Base-by-base conservation (phyloP, 805 yeast genomes). In the Hemisphaericaspora nanyangensis region DNA sequence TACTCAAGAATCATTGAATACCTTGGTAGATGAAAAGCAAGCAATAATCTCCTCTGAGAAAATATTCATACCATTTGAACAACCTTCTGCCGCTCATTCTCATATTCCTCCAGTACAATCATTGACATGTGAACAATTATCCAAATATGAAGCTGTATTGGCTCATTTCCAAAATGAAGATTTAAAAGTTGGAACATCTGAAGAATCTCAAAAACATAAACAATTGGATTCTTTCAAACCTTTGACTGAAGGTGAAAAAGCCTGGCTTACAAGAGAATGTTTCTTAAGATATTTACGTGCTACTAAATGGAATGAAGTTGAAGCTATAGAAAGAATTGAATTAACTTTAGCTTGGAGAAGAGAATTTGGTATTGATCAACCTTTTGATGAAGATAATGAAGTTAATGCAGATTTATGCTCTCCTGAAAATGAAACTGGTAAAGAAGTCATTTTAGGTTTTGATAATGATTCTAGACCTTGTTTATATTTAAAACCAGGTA, bases 191-290 rank as follows among this genome's bases (percentile, higher is more conserved):
- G 79, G 85, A 2, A 55, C 63, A 10, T 61, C 62, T 17, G 86
- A 80, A 51, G 71, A 72, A 17, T 61, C 65, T 16, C 65, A 67
- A 33, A 73, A 74, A 37, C 60, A 57, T 39, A 57, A 63, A 24
- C 60, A 60, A 17, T 56, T 59, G 1, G 59, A 59, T n/a, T 58
- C 60, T 36, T 56, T 55, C 34, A 48, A 49, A 33, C 51, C 50
- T 7, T 43, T 64, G 22, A 52, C 58, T 5, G 54, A 46, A 5
- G 58, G 66, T 32, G 99, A 93, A 60, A 84, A 80, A 59, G 82
- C 95, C 0, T 93, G 99, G 99, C 69, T 93, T 40, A 85, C 97
- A 2, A 76, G 84, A 51, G 99, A 93, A 59, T 93, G 99, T 58
- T 71, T 93, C 42, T 62, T 88, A 52, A 77, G 99, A 57, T 93